phyloP scores from a whole-genome alignment of 78 protist genomes.

The Pigoraptor vietnamica region DNA sequence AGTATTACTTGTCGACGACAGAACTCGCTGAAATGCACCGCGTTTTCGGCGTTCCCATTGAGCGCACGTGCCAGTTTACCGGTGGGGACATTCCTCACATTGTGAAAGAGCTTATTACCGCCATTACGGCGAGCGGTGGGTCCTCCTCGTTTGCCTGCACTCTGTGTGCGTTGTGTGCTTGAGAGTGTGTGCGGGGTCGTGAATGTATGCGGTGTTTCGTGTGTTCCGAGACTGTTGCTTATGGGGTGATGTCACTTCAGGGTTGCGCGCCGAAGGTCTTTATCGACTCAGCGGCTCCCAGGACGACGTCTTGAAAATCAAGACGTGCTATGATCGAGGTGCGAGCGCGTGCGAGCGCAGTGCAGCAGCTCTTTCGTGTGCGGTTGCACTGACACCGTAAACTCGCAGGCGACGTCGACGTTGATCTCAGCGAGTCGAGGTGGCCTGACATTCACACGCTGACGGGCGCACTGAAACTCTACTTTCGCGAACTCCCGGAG shows the following conservation, averaged over 20 bases:
- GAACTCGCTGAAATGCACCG: background rate
- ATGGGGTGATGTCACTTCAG: background rate
- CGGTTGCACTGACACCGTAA: no score
- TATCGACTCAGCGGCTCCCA: background rate
- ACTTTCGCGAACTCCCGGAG: slow-evolving; percentile 34
- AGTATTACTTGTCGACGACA: no score
- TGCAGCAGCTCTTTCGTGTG: no score
- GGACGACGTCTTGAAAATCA: background rate
- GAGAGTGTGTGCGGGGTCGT: no score
- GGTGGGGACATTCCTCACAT: background rate
- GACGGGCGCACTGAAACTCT: slow-evolving; percentile 17
- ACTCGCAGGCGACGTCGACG: background rate
- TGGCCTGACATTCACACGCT: background rate
- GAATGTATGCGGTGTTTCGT: no score
- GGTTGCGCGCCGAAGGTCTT: background rate
- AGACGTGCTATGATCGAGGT: background rate
- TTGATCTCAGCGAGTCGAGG: background rate
- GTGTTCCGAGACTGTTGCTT: background rate
- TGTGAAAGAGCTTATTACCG: background rate
- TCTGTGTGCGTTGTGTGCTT: no score
- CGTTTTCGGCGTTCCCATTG: background rate
- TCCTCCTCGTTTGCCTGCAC: no score
- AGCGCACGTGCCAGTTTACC: background rate
- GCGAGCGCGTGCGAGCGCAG: background rate
- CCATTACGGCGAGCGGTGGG: background rate